Evolutionary conservation across 805 yeast species (phyloP).

Genomic region (Ogataea methanolica): DNA sequence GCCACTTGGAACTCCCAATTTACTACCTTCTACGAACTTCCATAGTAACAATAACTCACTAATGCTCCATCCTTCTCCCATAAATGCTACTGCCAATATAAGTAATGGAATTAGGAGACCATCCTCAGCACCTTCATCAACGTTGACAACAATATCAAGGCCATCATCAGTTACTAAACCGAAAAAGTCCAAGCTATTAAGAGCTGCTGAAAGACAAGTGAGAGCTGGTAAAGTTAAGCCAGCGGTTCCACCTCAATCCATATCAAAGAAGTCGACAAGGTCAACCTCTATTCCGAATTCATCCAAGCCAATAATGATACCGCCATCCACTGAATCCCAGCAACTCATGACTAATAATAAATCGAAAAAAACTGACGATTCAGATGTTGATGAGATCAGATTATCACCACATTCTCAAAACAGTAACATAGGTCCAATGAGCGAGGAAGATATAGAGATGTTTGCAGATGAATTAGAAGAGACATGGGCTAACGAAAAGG

Average conservation of each 20-base stretch:
- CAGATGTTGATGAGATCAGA: constrained; percentile 18
- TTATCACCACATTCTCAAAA: constrained; percentile 3
- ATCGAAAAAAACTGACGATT: constrained; percentile 4
- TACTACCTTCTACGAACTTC: not conserved
- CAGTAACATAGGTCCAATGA: not conserved
- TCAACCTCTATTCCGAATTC: not conserved
- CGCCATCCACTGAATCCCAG: not conserved
- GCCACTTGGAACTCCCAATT: constrained; percentile 4
- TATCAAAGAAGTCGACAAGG: not conserved
- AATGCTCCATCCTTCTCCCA: not conserved
- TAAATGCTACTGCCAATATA: not conserved
- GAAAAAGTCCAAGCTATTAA: constrained; percentile 17
- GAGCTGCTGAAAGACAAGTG: constrained; percentile 19
- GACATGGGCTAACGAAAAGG: constrained; percentile 10
- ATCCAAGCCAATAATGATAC: not conserved
- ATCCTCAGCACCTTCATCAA: not conserved
- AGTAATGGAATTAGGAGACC: not conserved
- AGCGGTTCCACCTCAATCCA: not conserved
- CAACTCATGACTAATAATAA: not conserved
- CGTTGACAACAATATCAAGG: not conserved
- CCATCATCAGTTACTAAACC: constrained; percentile 6
- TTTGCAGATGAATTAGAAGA: constrained; percentile 23
- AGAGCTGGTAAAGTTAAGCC: constrained; percentile 3
- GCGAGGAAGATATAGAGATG: constrained; percentile 21
- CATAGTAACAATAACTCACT: not conserved